Conservation (phyloP, 352 stramenopile genomes). For the Pythium aristosporum region DNA sequence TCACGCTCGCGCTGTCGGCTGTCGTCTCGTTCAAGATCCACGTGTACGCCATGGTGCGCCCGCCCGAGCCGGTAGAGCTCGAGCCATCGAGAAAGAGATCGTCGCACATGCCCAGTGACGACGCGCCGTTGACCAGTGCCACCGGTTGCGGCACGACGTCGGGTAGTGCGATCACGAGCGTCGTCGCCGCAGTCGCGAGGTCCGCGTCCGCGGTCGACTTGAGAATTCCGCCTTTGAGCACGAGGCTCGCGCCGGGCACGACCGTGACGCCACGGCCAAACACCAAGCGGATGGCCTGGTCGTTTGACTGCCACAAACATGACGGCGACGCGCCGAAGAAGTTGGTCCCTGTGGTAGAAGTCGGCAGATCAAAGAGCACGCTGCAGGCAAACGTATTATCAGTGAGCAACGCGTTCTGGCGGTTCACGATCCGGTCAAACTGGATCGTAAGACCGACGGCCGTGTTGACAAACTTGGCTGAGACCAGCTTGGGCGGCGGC, state of each 20-base stretch:
- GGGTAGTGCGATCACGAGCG: constrained; percentile 30
- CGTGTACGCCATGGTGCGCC: constrained; percentile 50
- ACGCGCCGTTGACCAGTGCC: constrained; percentile 42
- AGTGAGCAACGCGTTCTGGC: constrained; percentile 21
- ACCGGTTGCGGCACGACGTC: constrained; percentile 45
- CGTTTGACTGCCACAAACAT: constrained; percentile 51
- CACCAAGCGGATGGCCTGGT: constrained; percentile 43
- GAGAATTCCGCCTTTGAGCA: constrained; percentile 39
- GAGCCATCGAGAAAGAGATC: constrained; percentile 59
- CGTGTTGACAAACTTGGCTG: constrained; percentile 53
- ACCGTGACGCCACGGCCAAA: constrained; percentile 46
- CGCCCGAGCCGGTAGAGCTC: constrained; percentile 48
- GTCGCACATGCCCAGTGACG: constrained; percentile 56
- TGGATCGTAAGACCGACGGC: constrained; percentile 40
- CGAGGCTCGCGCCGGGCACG: constrained; percentile 35
- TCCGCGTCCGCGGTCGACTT: constrained; percentile 52
- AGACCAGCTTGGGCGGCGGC: constrained; percentile 50
- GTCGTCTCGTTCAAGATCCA: constrained; percentile 43
- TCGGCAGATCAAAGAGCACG: constrained; percentile 56
- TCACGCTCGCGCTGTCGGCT: constrained; percentile 21
- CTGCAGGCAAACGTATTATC: constrained; percentile 45
- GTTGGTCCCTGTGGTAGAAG: constrained; percentile 21
- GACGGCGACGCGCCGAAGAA: constrained; percentile 40
- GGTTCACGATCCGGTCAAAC: constrained; percentile 53
- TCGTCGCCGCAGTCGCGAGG: constrained; percentile 36